Evolutionary conservation across 2,329 filamentous ascomycete species (phyloP), one percentile per base, ranked within the genome.

Genomic region (Ceratocystis cubensis): DNA sequence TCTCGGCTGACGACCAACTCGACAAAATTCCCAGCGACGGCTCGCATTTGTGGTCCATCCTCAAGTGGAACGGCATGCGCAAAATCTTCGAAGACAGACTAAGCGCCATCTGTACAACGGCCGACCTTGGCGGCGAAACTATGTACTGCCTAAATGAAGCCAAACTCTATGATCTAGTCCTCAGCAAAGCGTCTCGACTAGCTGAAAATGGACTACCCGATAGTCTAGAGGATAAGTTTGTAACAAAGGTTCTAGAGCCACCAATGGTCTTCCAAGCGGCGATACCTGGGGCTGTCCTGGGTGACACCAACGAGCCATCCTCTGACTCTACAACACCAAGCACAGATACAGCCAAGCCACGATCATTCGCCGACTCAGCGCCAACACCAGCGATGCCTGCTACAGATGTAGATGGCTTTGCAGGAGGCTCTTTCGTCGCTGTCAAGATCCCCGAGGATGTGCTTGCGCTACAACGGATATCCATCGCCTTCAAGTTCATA

Each of bases 191-290:
- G 4, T 80, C 81, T 69, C 80, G 79, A 4, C 88, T 95, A 80
- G 79, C 81, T n/a, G 75, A 77, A 3, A 78, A 76, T 0, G 84
- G 85, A 0, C 76, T 97, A 8, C 91, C 94, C 1, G 76, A 79
- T 5, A 96, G 88, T 71, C 82, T 99, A 80, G 93, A 96, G 73
- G 88, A 94, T 61, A 87, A 84, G 53, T 95, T 96, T 71, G 84
- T 99, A 7, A 83, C 81, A 64, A 87, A 87, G 72, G 82, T 83
- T 1, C 78, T 99, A 4, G 88, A 94, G 71, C 82, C 86, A 3
- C 93, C 94, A 0, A 78, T 96, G 56, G 78, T 89, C 71, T 84
- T 84, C 41, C 79, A 91, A 50, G 86, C 81, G 71, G 80, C 84
- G 59, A 65, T n/a, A 1, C 44, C 41, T 69, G 72, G 71, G 5